These are phyloP conservation scores for Colletotrichum tamarilloi DNA, from an alignment of 2,329 filamentous ascomycete species.

Conservation along the genomic window DNA sequence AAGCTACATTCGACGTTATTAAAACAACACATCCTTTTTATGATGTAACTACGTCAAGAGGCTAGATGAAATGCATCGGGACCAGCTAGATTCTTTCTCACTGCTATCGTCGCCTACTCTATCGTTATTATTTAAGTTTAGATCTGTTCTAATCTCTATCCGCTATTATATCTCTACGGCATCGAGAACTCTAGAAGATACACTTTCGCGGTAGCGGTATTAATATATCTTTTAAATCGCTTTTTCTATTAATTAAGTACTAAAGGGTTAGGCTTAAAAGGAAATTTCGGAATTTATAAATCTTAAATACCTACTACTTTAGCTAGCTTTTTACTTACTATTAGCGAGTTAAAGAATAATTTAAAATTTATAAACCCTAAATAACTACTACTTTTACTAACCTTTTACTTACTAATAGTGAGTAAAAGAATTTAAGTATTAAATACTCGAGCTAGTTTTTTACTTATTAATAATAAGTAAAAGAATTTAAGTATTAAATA, in stretches of 20 bases:
- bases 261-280: too few relatives aligned
- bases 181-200: slow-evolving; percentile 41
- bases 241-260: slow-evolving; percentile 39
- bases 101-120: slow-evolving; percentile 23
- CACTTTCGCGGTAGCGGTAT: slow-evolving; percentile 38
- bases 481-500: too few relatives aligned
- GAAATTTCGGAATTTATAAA: too few relatives aligned
- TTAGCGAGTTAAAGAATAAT: too few relatives aligned
- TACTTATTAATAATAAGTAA: too few relatives aligned
- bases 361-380: too few relatives aligned
- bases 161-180: slow-evolving; percentile 38
- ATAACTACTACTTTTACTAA: too few relatives aligned
- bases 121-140: slow-evolving; percentile 41
- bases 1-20: slow-evolving; percentile 77
- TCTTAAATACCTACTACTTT: too few relatives aligned
- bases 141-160: slow-evolving; percentile 24
- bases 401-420: too few relatives aligned
- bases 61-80: slow-evolving; percentile 64
- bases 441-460: too few relatives aligned
- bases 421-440: too few relatives aligned
- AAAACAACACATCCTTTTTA: slow-evolving; percentile 75
- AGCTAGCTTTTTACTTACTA: too few relatives aligned
- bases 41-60: slow-evolving; percentile 75
- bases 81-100: slow-evolving; percentile 5
- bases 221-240: slow-evolving; percentile 46